phyloP scores from a whole-genome alignment of 495 filamentous ascomycete species.

The Podospora conica region DNA sequence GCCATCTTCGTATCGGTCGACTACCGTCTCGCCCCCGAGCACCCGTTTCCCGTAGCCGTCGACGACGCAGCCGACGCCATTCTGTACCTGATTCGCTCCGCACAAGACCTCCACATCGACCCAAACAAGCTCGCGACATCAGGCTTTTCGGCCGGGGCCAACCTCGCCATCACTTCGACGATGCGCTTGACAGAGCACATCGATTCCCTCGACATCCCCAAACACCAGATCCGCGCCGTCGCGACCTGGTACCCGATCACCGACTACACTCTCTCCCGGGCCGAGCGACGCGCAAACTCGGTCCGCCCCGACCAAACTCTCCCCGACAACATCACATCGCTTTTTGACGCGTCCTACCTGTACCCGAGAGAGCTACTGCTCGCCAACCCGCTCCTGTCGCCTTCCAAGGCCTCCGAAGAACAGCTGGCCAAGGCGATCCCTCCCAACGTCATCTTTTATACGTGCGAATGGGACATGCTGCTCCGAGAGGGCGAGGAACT shows the following conservation, averaged over 20 bases:
- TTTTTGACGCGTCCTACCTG: slow-evolving; percentile 85
- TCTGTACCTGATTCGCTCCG: slow-evolving; percentile 56
- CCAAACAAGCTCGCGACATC: slow-evolving; percentile 55
- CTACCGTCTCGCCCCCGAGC: slow-evolving; percentile 72
- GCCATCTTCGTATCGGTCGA: slow-evolving; percentile 64
- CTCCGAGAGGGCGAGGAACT: slow-evolving; percentile 69
- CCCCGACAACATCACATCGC: slow-evolving; percentile 63
- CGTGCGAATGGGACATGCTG: slow-evolving; percentile 91
- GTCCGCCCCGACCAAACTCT: slow-evolving; percentile 65
- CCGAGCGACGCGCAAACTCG: slow-evolving; percentile 58
- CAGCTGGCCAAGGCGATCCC: slow-evolving; percentile 39
- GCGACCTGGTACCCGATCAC: slow-evolving; percentile 80
- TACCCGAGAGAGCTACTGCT: slow-evolving; percentile 40
- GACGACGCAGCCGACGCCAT: slow-evolving; percentile 70
- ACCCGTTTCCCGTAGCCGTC: slow-evolving; percentile 69
- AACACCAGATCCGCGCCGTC: slow-evolving; percentile 32
- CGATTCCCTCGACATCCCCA: slow-evolving; percentile 16
- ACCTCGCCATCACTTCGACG: slow-evolving; percentile 75
- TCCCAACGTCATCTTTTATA: slow-evolving; percentile 54
- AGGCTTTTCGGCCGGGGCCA: slow-evolving; percentile 86
- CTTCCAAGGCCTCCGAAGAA: slow-evolving; percentile 34
- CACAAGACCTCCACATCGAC: slow-evolving; percentile 43
- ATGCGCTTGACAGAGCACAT: slow-evolving; percentile 51
- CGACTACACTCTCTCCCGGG: slow-evolving; percentile 73
- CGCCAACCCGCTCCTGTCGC: slow-evolving; percentile 34